Evolutionary conservation across 495 filamentous ascomycete species (phyloP).

Genomic region (Penicillium paradoxum): DNA sequence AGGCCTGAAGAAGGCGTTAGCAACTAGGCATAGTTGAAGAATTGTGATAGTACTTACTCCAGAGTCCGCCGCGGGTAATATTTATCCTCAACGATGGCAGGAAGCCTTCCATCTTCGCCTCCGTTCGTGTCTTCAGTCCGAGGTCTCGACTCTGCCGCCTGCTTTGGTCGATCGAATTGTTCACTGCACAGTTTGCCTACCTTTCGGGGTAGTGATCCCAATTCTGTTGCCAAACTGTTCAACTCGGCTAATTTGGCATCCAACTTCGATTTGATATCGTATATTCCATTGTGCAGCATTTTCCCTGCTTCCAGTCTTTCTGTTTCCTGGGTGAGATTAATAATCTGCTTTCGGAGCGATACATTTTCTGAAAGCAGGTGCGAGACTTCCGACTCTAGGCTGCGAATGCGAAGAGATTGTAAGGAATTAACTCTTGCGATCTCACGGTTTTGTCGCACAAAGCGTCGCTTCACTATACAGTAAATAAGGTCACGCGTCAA

Average conservation of each 20-base stretch:
- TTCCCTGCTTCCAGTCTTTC: conserved; percentile 46
- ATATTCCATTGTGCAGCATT: conserved; percentile 48
- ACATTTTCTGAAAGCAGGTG: conserved; percentile 85
- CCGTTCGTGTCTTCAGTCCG: conserved; percentile 11
- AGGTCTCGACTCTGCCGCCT: conserved; percentile 11
- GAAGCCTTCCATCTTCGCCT: conserved; percentile 59
- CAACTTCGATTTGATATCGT: conserved; percentile 63
- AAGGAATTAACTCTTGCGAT: conserved; percentile 86
- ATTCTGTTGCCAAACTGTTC: conserved; percentile 54
- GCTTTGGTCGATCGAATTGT: conserved; percentile 16
- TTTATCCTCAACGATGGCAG: conserved; percentile 82
- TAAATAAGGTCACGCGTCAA: conserved; percentile 9
- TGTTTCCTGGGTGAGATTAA: conserved; percentile 66
- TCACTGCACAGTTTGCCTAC: conserved; percentile 19
- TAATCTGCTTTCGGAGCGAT: conserved; percentile 69
- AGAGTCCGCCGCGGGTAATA: conserved; percentile 66
- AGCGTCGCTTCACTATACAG: conserved; percentile 71
- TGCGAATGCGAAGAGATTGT: conserved; percentile 85
- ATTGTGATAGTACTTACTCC: conserved; percentile 49
- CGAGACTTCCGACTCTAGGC: conserved; percentile 77
- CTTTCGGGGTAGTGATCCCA: conserved; percentile 50
- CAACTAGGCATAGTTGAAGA: background rate
- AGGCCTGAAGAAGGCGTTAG: conserved; percentile 27
- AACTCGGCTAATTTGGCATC: conserved; percentile 66
- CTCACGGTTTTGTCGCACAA: conserved; percentile 89